A percentile compares a stretch with the other conserved stretches of the same genome.
These are phyloP conservation scores for Juglanconis sp. DNA, from an alignment of 2,329 filamentous ascomycete species.

Conservation along the genomic window DNA sequence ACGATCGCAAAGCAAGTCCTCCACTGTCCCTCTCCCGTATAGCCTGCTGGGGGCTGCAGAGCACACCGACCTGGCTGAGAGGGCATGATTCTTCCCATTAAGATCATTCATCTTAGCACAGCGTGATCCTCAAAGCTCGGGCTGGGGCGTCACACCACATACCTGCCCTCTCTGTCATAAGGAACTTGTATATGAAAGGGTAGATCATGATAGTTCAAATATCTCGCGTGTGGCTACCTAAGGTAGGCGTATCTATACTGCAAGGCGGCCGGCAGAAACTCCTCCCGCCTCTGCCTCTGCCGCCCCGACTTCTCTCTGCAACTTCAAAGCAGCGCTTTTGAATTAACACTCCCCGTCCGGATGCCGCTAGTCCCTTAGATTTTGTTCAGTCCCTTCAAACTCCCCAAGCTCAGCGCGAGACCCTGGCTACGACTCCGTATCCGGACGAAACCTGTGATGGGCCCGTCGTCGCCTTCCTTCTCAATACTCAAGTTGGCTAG, in stretches of 20 bases:
- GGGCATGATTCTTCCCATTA: no score
- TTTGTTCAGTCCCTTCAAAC: slow-evolving; percentile 91
- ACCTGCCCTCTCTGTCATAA: no score
- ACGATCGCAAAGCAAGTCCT: no score
- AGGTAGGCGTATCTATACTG: neutral
- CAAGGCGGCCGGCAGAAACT: neutral
- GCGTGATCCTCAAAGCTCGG: no score
- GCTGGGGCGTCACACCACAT: no score
- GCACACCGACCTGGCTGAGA: no score
- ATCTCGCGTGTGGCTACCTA: no score
- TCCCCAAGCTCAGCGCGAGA: slow-evolving; percentile 86
- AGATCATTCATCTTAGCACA: no score
- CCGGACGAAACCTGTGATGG: slow-evolving; percentile 93
- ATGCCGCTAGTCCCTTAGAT: slow-evolving; percentile 47
- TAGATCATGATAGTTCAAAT: no score
- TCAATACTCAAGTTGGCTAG: slow-evolving; percentile 97
- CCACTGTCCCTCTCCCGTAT: no score
- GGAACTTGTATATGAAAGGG: no score
- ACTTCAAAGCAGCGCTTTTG: slow-evolving; percentile 9
- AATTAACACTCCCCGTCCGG: neutral
- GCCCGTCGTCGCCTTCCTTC: slow-evolving; percentile 91
- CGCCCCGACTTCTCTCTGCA: neutral
- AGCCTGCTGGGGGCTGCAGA: no score
- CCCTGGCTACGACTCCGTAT: slow-evolving; percentile 97
- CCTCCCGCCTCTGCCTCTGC: neutral